These are phyloP conservation scores for Globisporangium alternatum DNA, from an alignment of 352 stramenopile species.

Conservation along the genomic window DNA sequence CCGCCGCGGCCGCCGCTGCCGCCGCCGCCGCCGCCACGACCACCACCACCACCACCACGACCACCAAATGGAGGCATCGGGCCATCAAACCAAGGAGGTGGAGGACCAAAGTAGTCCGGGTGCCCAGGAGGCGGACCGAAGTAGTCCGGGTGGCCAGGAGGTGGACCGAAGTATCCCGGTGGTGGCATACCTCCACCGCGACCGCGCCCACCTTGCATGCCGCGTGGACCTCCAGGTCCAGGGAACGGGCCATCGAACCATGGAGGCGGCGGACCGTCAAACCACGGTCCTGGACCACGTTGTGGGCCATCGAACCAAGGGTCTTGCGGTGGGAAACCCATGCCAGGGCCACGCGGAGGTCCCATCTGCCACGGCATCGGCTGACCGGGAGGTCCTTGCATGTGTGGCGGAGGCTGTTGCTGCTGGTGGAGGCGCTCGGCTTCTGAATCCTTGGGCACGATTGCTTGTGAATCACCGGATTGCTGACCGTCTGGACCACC, in stretches of 20 bases:
- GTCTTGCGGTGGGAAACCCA: constrained; percentile 56
- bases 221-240: constrained; percentile 32
- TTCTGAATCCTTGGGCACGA: constrained; percentile 11
- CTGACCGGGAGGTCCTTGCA: constrained; percentile 32
- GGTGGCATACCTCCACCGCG: constrained; percentile 49
- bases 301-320: constrained; percentile 70
- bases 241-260: constrained; percentile 83
- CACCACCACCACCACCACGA: constrained; percentile 30
- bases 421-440: constrained; percentile 18
- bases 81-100: constrained; percentile 69
- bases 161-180: constrained; percentile 66
- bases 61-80: constrained; percentile 47
- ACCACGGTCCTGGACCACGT: constrained; percentile 67
- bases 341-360: constrained; percentile 36
- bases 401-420: constrained; percentile 13
- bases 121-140: constrained; percentile 70
- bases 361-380: constrained; percentile 33
- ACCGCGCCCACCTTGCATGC: constrained; percentile 45
- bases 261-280: constrained; percentile 61
- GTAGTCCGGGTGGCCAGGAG: constrained; percentile 54
- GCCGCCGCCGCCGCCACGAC: constrained; percentile 32
- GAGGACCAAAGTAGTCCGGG: constrained; percentile 74
- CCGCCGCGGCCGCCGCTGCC: constrained; percentile 36
- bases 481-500: background rate
- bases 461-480: constrained; percentile 1